Conservation (phyloP, 805 yeast species). For the Pichia manshurica region DNA sequence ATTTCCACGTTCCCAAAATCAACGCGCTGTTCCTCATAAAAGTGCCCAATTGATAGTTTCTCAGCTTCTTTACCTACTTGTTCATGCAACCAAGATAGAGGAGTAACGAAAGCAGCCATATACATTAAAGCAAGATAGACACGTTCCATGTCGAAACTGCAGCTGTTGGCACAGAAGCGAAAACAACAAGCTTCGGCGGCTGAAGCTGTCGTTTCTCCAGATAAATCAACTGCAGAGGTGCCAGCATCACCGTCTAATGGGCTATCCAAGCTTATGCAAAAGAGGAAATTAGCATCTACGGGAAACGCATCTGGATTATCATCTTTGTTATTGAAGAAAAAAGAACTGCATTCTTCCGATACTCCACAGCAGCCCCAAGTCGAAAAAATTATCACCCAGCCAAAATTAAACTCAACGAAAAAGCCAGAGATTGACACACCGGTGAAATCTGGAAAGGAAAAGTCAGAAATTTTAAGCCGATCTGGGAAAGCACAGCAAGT, state of each 20-base stretch:
- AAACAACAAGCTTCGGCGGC: slow-evolving; percentile 3
- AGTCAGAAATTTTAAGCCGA: not conserved
- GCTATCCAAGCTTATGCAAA: slow-evolving; percentile 2
- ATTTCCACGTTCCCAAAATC: not conserved
- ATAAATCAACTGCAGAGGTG: not conserved
- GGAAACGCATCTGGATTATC: not conserved
- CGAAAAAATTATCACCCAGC: no score
- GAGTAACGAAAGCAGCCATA: no score
- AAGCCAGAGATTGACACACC: no score
- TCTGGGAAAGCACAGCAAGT: not conserved
- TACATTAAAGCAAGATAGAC: no score
- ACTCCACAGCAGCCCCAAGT: no score
- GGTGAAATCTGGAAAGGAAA: no score
- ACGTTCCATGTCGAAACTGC: slow-evolving; percentile 22
- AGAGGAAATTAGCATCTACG: not conserved
- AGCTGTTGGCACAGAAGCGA: slow-evolving; percentile 14
- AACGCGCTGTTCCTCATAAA: not conserved
- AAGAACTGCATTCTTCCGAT: not conserved
- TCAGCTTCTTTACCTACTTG: no score
- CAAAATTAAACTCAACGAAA: no score
- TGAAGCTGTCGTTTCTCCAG: not conserved
- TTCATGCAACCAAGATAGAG: no score
- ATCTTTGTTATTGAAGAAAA: not conserved
- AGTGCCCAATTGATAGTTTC: no score
- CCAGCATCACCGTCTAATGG: not conserved